Percentiles rank a stretch among this genome's conserved stretches.
Evolutionary conservation across 257 asterid species (phyloP).

Genomic region (Vinca minor): DNA sequence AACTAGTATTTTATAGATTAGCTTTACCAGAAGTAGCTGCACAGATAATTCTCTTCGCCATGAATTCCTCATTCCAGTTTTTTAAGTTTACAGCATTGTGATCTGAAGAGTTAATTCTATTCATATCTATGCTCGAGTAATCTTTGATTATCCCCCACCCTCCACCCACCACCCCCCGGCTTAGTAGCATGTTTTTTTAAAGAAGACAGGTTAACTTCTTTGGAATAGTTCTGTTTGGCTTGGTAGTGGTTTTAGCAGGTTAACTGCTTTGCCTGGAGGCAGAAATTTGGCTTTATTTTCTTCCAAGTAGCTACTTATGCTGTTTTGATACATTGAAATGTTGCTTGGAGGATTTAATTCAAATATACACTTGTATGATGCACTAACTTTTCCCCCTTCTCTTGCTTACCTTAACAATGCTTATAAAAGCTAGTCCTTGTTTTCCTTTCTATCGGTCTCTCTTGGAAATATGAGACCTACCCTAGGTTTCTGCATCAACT

Average conservation of each 20-base stretch:
- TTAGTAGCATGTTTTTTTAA: background rate
- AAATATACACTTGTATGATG: too few species aligned
- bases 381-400: too few species aligned
- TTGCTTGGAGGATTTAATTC: background rate
- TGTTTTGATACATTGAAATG: background rate
- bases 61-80: background rate
- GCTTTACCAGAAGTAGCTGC: background rate
- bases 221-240: background rate
- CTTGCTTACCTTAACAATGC: background rate
- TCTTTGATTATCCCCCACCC: background rate
- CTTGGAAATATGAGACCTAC: background rate
- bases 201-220: background rate
- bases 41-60: background rate
- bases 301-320: background rate
- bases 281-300: background rate
- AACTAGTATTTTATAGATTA: background rate
- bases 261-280: too few species aligned
- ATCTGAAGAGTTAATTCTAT: background rate
- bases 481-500: slow-evolving; percentile 37
- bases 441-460: background rate
- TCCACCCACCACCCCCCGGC: too few species aligned
- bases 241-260: background rate
- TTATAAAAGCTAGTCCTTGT: too few species aligned
- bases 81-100: background rate
- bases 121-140: background rate